These are phyloP conservation scores for Eurotiales sp. DNA, from an alignment of 2,329 filamentous ascomycete genomes.

Conservation along the genomic window DNA sequence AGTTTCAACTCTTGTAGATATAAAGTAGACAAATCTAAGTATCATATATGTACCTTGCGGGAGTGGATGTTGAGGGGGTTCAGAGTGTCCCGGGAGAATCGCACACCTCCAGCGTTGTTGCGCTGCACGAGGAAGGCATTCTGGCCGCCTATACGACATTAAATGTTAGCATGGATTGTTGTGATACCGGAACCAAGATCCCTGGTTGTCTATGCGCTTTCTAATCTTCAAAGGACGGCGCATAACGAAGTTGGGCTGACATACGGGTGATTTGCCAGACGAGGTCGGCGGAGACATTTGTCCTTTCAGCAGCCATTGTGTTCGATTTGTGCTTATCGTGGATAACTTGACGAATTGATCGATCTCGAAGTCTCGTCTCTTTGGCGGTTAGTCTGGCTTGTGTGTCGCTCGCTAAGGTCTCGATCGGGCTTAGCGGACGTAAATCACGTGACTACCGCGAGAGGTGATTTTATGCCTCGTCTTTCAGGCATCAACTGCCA, in stretches of 20 bases:
- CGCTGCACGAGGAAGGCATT: constrained; percentile 93
- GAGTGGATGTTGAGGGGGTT: constrained; percentile 90
- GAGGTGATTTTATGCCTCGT: background rate
- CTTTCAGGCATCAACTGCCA: background rate
- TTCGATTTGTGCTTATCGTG: background rate
- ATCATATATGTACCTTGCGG: constrained; percentile 68
- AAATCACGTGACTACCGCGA: background rate
- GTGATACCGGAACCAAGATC: background rate
- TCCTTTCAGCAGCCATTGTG: constrained; percentile 49
- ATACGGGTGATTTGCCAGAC: constrained; percentile 94
- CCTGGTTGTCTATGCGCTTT: background rate
- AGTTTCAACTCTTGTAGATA: constrained; percentile 17
- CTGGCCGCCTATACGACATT: constrained; percentile 62
- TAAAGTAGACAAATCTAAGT: no score
- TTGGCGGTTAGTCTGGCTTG: constrained; percentile 1
- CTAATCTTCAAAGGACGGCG: no score
- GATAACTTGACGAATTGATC: background rate
- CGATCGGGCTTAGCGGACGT: constrained; percentile 11
- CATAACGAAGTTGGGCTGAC: constrained; percentile 43
- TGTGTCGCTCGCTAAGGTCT: constrained; percentile 16
- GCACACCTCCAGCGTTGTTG: constrained; percentile 70
- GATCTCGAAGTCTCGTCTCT: constrained; percentile 1
- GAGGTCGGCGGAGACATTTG: constrained; percentile 83
- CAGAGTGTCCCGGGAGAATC: constrained; percentile 90
- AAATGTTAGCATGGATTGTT: constrained; percentile 17